Base-by-base conservation (phyloP, 129 eudicot genomes). In the Saussurea involucrata region DNA sequence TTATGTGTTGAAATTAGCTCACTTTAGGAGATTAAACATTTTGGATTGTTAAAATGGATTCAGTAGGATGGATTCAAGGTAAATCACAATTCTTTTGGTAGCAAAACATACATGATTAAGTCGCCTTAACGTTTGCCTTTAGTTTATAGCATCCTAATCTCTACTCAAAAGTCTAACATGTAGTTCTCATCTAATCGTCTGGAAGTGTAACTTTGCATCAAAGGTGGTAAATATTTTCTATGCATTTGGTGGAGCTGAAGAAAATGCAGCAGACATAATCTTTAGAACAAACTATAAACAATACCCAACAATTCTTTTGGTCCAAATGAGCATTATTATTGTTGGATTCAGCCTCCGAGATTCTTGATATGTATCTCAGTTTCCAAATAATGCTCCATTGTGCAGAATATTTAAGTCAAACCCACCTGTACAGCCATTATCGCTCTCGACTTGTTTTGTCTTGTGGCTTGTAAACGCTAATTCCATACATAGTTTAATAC, bases 401-500 rank as follows among this genome's bases (percentile, higher is more conserved):
- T 27, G 66, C 66, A 44, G 32, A 66, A 66, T 37, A 42, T 65
- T 20, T 7, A 31, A 66, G 73, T 60, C 64, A 8, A 64, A 25
- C 21, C 61, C 34, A 60, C 64, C 8, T 36, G 25, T 31, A 63
- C 75, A 15, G 21, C 60, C 53, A 58, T 28, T 20, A 36, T 57
- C 40, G 12, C 49, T 61, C 28, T 61, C 10, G 11, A 69, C 22
- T 13, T 22, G 12, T 78, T 24, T 18, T 60, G 49, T 70, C 24
- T 78, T 15, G 63, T 78, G 65, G 33, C 24, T 60, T 70, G 61
- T 58, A 46, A 29, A 32, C 28, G 55, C 61, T 53, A 73, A 65
- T 73, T 79, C 13, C 0, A 70, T 79, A 32, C 78, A 32, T 65
- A 49, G 64, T 25, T 67, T 80, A 9, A 74, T 36, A 36, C 34